Evolutionary conservation across 2,329 filamentous ascomycete species (phyloP).

Genomic region (Aspergillus oerlinghausenensis): DNA sequence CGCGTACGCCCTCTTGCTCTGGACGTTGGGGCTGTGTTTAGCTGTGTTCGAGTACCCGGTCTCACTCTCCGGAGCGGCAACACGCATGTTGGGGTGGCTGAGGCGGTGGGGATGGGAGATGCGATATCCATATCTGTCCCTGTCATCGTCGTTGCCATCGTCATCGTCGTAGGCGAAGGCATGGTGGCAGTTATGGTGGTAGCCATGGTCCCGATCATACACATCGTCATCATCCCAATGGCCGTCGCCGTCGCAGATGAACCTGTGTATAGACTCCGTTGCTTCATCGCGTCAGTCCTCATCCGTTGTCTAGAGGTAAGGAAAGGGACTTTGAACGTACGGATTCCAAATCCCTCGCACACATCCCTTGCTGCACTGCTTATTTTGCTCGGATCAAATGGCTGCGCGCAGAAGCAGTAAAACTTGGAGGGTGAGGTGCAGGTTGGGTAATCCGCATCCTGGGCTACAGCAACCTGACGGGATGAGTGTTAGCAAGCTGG

Average conservation of each 20-base stretch:
- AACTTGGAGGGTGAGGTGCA: slow-evolving; percentile 9
- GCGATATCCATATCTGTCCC: background rate
- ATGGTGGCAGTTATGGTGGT: background rate
- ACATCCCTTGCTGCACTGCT: slow-evolving; percentile 1
- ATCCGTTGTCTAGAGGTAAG: background rate
- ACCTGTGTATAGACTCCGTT: slow-evolving; percentile 2
- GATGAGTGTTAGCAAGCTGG: background rate
- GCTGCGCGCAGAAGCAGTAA: slow-evolving; percentile 11
- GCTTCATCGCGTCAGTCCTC: background rate
- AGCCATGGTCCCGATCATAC: background rate
- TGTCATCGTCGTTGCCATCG: background rate
- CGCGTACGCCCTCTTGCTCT: background rate
- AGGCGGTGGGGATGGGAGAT: background rate
- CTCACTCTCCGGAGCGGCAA: background rate
- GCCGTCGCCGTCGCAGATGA: slow-evolving; percentile 1
- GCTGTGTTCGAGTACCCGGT: too few relatives aligned
- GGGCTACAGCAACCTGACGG: slow-evolving; percentile 6
- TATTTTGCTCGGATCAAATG: background rate
- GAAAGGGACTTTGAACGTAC: slow-evolving; percentile 2
- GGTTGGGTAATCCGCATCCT: background rate
- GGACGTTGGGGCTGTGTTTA: background rate
- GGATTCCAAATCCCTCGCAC: slow-evolving; percentile 4
- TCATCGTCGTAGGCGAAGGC: background rate
- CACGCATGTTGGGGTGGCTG: slow-evolving; percentile 1
- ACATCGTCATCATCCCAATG: background rate